Percentiles rank a stretch among this genome's conserved stretches.
These are phyloP conservation scores for Seiridium unicorne DNA, from an alignment of 2,329 filamentous ascomycete species.

Conservation along the genomic window DNA sequence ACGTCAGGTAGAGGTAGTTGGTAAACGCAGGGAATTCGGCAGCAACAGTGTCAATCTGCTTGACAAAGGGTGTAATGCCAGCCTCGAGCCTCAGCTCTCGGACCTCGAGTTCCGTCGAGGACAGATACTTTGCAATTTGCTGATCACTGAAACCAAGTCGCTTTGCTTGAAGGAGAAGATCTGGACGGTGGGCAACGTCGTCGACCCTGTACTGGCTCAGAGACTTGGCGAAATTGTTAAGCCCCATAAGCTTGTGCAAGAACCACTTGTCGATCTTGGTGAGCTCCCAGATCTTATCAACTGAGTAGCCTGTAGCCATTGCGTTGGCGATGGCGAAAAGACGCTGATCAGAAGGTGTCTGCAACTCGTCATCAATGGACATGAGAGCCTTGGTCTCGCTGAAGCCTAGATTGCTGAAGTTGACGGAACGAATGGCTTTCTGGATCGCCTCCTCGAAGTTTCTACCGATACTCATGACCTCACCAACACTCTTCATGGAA, in stretches of 20 bases:
- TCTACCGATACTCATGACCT: constrained; percentile 97
- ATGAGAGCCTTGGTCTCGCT: constrained; percentile 89
- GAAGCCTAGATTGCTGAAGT: constrained; percentile 94
- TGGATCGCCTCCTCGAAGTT: constrained; percentile 98
- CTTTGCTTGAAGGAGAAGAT: constrained; percentile 80
- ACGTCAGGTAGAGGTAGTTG: constrained; percentile 95
- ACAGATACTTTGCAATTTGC: constrained; percentile 91
- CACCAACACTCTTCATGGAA: constrained; percentile 99
- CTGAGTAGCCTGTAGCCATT: constrained; percentile 89
- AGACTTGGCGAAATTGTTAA: constrained; percentile 83
- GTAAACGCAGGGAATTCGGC: constrained; percentile 93
- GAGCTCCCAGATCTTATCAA: constrained; percentile 97
- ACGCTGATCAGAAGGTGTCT: constrained; percentile 95
- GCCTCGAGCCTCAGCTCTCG: constrained; percentile 81
- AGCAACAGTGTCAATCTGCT: constrained; percentile 98
- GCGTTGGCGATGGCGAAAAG: constrained; percentile 97
- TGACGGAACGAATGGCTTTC: constrained; percentile 93
- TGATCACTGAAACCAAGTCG: constrained; percentile 91
- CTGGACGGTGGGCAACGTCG: constrained; percentile 62
- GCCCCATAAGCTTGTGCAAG: constrained; percentile 82
- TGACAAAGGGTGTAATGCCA: constrained; percentile 84
- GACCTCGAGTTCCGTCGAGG: constrained; percentile 89
- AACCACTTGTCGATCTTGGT: constrained; percentile 99
- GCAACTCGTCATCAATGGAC: constrained; percentile 93
- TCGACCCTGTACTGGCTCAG: constrained; percentile 67